Conservation (phyloP, 75 land plant species). For the Gnetum montanum region DNA sequence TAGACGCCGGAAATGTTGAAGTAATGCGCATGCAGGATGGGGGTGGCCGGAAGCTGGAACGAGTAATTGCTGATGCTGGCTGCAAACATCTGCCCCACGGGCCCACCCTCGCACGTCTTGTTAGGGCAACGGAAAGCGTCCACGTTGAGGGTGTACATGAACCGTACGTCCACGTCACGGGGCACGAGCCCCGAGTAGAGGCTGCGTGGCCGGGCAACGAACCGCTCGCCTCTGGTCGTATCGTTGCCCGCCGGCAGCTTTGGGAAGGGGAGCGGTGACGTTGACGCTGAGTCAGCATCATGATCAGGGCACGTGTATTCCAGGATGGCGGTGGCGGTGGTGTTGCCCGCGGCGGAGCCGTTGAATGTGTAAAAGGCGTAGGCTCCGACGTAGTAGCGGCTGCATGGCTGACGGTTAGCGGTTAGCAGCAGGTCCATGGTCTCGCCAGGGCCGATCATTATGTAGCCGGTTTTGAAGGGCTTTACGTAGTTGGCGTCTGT, state of each 20-base stretch:
- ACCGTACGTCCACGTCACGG: neutral
- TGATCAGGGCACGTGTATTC: no score
- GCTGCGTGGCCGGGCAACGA: neutral
- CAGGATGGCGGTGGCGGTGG: neutral
- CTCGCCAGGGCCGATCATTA: no score
- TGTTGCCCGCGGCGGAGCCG: neutral
- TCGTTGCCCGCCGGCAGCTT: neutral
- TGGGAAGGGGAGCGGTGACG: slow-evolving; percentile 5
- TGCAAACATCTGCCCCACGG: neutral
- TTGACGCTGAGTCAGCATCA: neutral
- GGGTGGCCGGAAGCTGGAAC: neutral
- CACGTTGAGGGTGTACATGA: neutral
- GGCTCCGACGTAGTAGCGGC: slow-evolving; percentile 19
- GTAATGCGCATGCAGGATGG: slow-evolving; percentile 3
- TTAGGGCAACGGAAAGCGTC: neutral
- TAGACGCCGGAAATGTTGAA: neutral
- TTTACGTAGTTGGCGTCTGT: no score
- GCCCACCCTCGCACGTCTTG: neutral
- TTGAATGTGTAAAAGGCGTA: neutral
- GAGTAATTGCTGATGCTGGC: slow-evolving; percentile 5
- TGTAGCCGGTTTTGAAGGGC: no score
- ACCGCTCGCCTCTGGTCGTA: neutral
- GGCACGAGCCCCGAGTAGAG: neutral
- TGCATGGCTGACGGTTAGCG: no score
- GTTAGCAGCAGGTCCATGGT: no score